Conservation (phyloP, 306 rosid species). For the Rosa lucieae region DNA sequence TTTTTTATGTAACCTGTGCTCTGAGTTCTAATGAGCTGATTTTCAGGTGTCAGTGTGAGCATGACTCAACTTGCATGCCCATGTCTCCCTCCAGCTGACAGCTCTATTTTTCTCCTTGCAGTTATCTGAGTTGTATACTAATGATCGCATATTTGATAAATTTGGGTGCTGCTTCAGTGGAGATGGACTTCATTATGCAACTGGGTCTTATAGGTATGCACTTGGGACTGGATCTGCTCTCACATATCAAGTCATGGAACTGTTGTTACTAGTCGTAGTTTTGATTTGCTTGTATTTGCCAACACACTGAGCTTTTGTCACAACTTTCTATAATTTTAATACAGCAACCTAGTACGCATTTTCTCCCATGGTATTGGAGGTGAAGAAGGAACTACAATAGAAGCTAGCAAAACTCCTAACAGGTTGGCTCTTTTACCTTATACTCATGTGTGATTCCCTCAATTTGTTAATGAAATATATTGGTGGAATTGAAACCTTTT, state of each 20-base stretch:
- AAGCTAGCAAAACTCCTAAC: constrained; percentile 45
- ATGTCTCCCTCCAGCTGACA: constrained; percentile 22
- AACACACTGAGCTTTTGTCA: constrained; percentile 18
- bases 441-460: constrained; percentile 1
- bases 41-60: neutral
- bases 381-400: constrained; percentile 50
- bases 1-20: neutral
- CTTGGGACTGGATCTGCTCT: constrained; percentile 9
- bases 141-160: constrained; percentile 64
- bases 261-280: neutral
- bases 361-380: constrained; percentile 43
- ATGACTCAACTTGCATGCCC: neutral
- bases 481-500: neutral
- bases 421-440: constrained; percentile 35
- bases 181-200: constrained; percentile 62
- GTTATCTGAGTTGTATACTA: constrained; percentile 58
- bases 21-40: neutral
- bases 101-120: constrained; percentile 21
- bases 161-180: constrained; percentile 66
- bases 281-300: constrained; percentile 8
- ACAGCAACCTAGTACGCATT: constrained; percentile 56
- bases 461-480: neutral
- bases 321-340: constrained; percentile 26
- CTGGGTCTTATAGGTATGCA: constrained; percentile 67
- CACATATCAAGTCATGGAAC: constrained; percentile 8